Percentiles rank a stretch among this genome's conserved stretches.
These are phyloP conservation scores for Candida xiaguanensis DNA, from an alignment of 805 yeast genomes.

Conservation along the genomic window DNA sequence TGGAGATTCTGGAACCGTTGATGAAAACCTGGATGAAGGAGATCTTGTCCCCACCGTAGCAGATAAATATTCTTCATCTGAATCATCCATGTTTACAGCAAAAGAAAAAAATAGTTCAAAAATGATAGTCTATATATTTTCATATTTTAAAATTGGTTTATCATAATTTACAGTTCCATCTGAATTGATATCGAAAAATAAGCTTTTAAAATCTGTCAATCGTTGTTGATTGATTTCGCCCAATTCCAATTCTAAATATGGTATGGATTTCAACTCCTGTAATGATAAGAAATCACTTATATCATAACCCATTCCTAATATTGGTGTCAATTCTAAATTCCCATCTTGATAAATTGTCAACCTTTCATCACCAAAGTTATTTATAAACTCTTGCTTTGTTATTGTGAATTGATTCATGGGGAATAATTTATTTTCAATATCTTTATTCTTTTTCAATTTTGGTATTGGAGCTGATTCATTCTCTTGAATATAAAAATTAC, in stretches of 20 bases:
- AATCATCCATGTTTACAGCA: slow-evolving; percentile 21
- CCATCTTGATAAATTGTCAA: slow-evolving; percentile 9
- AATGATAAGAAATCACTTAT: slow-evolving; percentile 14
- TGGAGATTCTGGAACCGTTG: slow-evolving; percentile 16
- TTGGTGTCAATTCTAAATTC: slow-evolving; percentile 24
- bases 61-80: slow-evolving; percentile 35
- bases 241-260: slow-evolving; percentile 15
- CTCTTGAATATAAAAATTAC: slow-evolving; percentile 82
- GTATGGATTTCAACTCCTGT: slow-evolving; percentile 11
- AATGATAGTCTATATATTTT: slow-evolving; percentile 7
- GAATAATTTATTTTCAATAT: slow-evolving; percentile 50
- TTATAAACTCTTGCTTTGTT: slow-evolving; percentile 45
- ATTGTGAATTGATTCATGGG: slow-evolving; percentile 55
- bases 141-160: slow-evolving; percentile 15
- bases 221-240: slow-evolving; percentile 13
- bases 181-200: slow-evolving; percentile 25
- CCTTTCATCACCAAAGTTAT: slow-evolving; percentile 41
- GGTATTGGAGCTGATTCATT: slow-evolving; percentile 85
- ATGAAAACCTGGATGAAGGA: slow-evolving; percentile 16
- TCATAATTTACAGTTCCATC: slow-evolving; percentile 20
- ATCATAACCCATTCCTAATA: slow-evolving; percentile 17
- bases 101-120: background rate
- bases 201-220: slow-evolving; percentile 17
- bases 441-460: slow-evolving; percentile 66
- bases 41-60: slow-evolving; percentile 13